Evolutionary conservation across 805 yeast species (phyloP).

Genomic region (Kluyveromyces dobzhanskii): DNA sequence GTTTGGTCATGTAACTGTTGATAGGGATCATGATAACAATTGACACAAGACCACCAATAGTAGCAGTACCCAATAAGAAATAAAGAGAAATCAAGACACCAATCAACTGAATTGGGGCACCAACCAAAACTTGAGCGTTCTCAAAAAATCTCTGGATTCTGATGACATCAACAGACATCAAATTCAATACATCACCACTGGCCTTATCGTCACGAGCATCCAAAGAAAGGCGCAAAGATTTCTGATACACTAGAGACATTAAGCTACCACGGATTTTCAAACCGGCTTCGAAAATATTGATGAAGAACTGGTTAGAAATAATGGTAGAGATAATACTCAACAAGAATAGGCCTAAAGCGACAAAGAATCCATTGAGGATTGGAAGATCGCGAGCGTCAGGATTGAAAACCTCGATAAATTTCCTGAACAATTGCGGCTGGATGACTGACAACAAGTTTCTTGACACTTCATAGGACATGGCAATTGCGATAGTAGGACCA

Average conservation of each 20-base stretch:
- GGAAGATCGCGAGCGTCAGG: slow-evolving; percentile 32
- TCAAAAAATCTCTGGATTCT: slow-evolving; percentile 53
- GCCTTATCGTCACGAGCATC: slow-evolving; percentile 51
- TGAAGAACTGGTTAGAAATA: slow-evolving; percentile 60
- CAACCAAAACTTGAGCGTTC: slow-evolving; percentile 44
- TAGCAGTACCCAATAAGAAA: slow-evolving; percentile 48
- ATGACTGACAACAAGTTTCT: slow-evolving; percentile 35
- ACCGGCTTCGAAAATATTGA: slow-evolving; percentile 50
- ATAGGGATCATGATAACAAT: slow-evolving; percentile 52
- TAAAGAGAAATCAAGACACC: slow-evolving; percentile 48
- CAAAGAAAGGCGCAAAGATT: slow-evolving; percentile 60
- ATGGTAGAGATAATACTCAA: slow-evolving; percentile 54
- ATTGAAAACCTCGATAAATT: slow-evolving; percentile 40
- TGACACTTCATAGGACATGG: slow-evolving; percentile 31
- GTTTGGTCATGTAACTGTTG: slow-evolving; percentile 40
- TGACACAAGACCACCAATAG: slow-evolving; percentile 47
- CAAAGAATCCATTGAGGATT: slow-evolving; percentile 49
- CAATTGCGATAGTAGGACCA: slow-evolving; percentile 30
- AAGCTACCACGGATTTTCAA: slow-evolving; percentile 58
- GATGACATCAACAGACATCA: slow-evolving; percentile 68
- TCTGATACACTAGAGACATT: slow-evolving; percentile 59
- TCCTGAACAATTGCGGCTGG: slow-evolving; percentile 50
- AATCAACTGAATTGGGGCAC: slow-evolving; percentile 51
- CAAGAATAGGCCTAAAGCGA: slow-evolving; percentile 56
- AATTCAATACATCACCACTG: slow-evolving; percentile 74